Conservation (phyloP, 2,329 filamentous ascomycete species). For the Phaeosphaeriaceae sp. region DNA sequence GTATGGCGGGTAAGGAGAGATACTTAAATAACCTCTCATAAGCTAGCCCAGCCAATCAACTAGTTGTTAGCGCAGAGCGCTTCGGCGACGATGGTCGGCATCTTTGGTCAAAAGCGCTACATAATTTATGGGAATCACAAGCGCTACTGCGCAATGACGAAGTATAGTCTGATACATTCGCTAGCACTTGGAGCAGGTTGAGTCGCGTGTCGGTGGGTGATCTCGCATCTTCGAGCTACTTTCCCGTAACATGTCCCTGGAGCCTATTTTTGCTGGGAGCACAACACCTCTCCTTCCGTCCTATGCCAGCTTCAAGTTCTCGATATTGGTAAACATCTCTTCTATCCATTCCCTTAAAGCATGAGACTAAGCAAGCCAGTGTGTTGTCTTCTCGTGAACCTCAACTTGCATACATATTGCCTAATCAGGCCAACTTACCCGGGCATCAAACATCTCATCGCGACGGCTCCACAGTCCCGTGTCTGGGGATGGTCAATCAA, state of each 20-base stretch:
- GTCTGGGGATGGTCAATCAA: background rate
- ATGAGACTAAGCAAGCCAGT: background rate
- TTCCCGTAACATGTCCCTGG: background rate
- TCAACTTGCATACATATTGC: constrained; percentile 4
- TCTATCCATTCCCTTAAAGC: background rate
- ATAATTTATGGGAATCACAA: background rate
- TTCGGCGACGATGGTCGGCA: too few species aligned
- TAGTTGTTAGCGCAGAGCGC: too few species aligned
- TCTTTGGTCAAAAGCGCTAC: too few species aligned
- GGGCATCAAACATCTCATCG: background rate
- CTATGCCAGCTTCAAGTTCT: background rate
- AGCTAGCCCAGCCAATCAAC: too few species aligned
- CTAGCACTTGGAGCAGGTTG: background rate
- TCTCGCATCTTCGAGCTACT: background rate
- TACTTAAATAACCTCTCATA: too few species aligned
- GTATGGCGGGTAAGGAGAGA: too few species aligned
- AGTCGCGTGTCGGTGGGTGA: too few species aligned
- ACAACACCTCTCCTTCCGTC: background rate
- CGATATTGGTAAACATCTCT: background rate
- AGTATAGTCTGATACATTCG: background rate
- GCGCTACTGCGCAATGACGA: background rate
- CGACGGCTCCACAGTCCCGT: background rate
- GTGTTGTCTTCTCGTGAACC: background rate
- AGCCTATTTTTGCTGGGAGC: background rate
- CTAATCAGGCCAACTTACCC: constrained; percentile 6